These are phyloP conservation scores for Phytophthora palmivora DNA, from an alignment of 352 stramenopile genomes.

Conservation along the genomic window DNA sequence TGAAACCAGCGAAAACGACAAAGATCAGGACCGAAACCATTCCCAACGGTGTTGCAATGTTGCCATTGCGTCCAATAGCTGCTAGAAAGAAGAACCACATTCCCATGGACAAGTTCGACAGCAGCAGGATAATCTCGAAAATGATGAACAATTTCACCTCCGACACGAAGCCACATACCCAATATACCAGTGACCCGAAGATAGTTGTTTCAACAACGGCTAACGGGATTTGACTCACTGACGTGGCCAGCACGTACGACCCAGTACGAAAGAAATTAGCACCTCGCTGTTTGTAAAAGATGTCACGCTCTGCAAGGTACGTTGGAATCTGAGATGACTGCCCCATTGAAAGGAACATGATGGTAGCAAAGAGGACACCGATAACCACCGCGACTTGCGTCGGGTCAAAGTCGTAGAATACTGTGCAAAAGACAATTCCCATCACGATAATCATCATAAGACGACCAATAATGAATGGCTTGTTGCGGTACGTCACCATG, in stretches of 20 bases:
- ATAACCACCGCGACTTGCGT: slow-evolving; percentile 52
- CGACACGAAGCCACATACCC: slow-evolving; percentile 66
- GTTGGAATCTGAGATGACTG: slow-evolving; percentile 69
- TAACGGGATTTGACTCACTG: slow-evolving; percentile 42
- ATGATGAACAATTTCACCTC: slow-evolving; percentile 35
- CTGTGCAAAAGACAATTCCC: slow-evolving; percentile 50
- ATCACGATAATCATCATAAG: slow-evolving; percentile 51
- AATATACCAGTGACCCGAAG: slow-evolving; percentile 86
- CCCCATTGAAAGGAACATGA: slow-evolving; percentile 81
- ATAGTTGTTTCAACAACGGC: slow-evolving; percentile 60
- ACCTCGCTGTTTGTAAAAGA: slow-evolving; percentile 88
- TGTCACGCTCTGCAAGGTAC: slow-evolving; percentile 61
- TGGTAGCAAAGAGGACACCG: slow-evolving; percentile 73
- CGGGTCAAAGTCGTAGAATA: slow-evolving; percentile 52
- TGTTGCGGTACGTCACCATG: slow-evolving; percentile 63
- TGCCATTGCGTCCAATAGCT: slow-evolving; percentile 24
- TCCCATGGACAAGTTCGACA: slow-evolving; percentile 51
- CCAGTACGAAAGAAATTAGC: slow-evolving; percentile 77
- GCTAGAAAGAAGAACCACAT: slow-evolving; percentile 31
- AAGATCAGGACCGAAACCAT: slow-evolving; percentile 38
- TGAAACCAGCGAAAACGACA: slow-evolving; percentile 42
- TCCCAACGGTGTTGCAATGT: slow-evolving; percentile 43
- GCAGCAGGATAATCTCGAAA: slow-evolving; percentile 49
- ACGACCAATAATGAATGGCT: slow-evolving; percentile 44
- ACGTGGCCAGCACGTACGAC: slow-evolving; percentile 66